Evolutionary conservation across 1,139 yeast genomes (phyloP), one percentile per base, ranked within the genome.

Genomic region (Sugiyamaella xylanicola): DNA sequence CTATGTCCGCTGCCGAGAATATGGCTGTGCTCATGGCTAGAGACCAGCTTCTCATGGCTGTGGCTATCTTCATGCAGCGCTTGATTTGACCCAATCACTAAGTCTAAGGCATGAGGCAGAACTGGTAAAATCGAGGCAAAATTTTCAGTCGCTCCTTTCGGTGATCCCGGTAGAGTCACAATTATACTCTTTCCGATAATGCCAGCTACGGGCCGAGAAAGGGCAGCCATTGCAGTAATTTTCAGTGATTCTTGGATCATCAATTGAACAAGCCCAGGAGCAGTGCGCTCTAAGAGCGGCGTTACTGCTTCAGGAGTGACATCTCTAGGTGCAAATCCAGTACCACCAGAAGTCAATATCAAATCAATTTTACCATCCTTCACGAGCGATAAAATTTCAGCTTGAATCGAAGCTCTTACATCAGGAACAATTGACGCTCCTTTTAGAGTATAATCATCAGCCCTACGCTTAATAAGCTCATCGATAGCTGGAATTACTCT

Each of bases 121-220:
- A 74, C 66, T 2, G 61, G 66, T 1, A 71, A 41, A 4, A 79
- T 58, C 0, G 80, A 75, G 19, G 64, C 68, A 29, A 77, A 56
- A 57, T 77, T 77, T 62, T 79, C 82, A 1, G 59, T 59, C 0
- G 79, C 79, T 0, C 76, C 83, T 56, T 72, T 77, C 1, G 80
- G 79, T 0, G 81, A 77, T 0, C 83, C 83, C 0, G 83, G 83
- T 7, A 79, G 65, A 0, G 82, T 77, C 8, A 79, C 61, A 0
- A 79, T 65, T 43, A 79, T 58, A 0, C 75, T 58, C 37, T 59
- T 59, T 22, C 61, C 59, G 13, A 65, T 60, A 0, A 74, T 67
- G 1, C 83, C 83, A 0, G 82, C 81, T 2, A 76, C 76, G 0
- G 81, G 81, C 21, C 83, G 68, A 1, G 80, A 68, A 69, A 77